Evolutionary conservation across 371 early-diverging fungal species (phyloP).

Genomic region (Haplosporangium sp.): DNA sequence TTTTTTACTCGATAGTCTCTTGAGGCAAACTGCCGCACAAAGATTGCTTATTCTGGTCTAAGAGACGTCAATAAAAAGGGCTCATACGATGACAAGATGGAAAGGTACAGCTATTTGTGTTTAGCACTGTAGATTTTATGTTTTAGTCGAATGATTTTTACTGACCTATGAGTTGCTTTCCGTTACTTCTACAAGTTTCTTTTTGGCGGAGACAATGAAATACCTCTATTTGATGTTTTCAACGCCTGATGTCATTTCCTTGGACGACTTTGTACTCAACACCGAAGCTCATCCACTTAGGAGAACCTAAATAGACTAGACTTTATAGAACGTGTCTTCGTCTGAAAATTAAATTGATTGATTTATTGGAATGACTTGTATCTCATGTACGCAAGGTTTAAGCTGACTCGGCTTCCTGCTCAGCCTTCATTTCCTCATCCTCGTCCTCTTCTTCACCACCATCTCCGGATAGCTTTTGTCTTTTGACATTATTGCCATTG

Average conservation of each 20-base stretch:
- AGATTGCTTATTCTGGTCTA: slow-evolving; percentile 73
- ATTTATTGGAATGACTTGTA: background rate
- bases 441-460: slow-evolving; percentile 27
- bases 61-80: slow-evolving; percentile 61
- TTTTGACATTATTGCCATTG: slow-evolving; percentile 22
- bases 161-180: background rate
- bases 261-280: slow-evolving; percentile 81
- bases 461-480: slow-evolving; percentile 16
- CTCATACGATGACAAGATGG: slow-evolving; percentile 55
- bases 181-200: slow-evolving; percentile 62
- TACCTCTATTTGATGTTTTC: slow-evolving; percentile 86
- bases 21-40: slow-evolving; percentile 72
- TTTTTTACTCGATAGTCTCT: slow-evolving; percentile 54
- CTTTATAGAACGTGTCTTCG: too few species aligned
- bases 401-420: slow-evolving; percentile 7
- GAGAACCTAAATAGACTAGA: slow-evolving; percentile 12
- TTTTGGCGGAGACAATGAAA: slow-evolving; percentile 90
- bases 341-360: background rate
- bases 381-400: background rate
- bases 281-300: slow-evolving; percentile 81
- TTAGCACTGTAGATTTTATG: background rate
- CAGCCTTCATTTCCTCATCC: slow-evolving; percentile 21
- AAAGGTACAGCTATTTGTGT: slow-evolving; percentile 35
- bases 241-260: slow-evolving; percentile 70
- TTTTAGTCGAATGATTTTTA: background rate